Evolutionary conservation across 768 basidiomycete species (phyloP).

Genomic region (Boletus sensibilis): DNA sequence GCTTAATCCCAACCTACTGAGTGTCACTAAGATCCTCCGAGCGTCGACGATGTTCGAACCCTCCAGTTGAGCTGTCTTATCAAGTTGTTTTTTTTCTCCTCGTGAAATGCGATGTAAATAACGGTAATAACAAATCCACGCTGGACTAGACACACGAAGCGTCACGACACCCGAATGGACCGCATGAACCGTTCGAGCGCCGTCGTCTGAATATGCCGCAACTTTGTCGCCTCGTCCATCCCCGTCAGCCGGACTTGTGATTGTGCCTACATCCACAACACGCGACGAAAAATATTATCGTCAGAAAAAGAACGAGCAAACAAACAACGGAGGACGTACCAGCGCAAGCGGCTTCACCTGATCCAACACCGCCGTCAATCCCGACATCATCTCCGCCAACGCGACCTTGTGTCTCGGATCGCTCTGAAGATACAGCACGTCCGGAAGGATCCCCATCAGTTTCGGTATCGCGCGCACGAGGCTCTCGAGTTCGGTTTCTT

Average conservation of each 20-base stretch:
- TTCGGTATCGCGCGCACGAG: constrained; percentile 59
- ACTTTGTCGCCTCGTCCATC: constrained; percentile 56
- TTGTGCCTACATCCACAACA: constrained; percentile 30
- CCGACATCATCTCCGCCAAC: constrained; percentile 67
- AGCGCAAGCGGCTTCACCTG: constrained; percentile 57
- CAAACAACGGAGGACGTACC: constrained; percentile 40
- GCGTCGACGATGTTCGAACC: neutral
- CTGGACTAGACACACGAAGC: neutral
- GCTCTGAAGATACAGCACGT: constrained; percentile 54
- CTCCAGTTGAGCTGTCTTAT: neutral
- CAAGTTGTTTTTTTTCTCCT: neutral
- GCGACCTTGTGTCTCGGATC: constrained; percentile 71
- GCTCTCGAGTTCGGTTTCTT: constrained; percentile 57
- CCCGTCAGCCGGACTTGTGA: constrained; percentile 45
- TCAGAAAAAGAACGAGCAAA: neutral
- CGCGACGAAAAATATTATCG: neutral
- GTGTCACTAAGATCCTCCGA: neutral
- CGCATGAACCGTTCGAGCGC: constrained; percentile 65
- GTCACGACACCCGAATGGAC: constrained; percentile 45
- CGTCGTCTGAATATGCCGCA: constrained; percentile 63
- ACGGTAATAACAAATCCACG: constrained; percentile 13
- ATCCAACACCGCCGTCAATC: constrained; percentile 59
- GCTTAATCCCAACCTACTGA: neutral
- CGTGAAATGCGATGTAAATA: constrained; percentile 21
- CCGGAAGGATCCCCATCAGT: constrained; percentile 66